phyloP scores from a whole-genome alignment of 1,284 basidiomycete genomes.

The Cerrena zonata region DNA sequence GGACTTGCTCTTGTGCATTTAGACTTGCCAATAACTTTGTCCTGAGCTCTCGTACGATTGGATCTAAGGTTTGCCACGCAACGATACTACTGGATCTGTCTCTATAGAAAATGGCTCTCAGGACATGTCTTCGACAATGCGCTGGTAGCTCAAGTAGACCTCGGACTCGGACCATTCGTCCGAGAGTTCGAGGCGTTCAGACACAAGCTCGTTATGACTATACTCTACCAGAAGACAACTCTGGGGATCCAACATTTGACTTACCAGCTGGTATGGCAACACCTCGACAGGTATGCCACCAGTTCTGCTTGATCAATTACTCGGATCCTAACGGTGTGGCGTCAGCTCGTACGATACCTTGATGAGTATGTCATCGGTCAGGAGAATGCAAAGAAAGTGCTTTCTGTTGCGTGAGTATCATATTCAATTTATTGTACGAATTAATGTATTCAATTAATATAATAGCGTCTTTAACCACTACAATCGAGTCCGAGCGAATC shows the following conservation, averaged over 20 bases:
- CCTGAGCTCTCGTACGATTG: too few species aligned
- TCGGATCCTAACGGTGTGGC: neutral
- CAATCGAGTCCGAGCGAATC: conserved; percentile 69
- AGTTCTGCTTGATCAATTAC: neutral
- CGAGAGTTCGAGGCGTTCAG: conserved; percentile 24
- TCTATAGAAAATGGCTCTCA: neutral
- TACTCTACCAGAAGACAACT: conserved; percentile 27
- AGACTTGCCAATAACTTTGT: too few species aligned
- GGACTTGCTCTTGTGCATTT: neutral
- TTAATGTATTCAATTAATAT: conserved; percentile 9
- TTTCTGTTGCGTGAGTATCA: conserved; percentile 53
- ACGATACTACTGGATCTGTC: too few species aligned
- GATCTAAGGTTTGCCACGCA: too few species aligned
- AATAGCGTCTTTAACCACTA: conserved; percentile 90
- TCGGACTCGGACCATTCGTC: neutral
- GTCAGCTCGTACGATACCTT: conserved; percentile 78
- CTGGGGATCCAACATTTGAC: conserved; percentile 19
- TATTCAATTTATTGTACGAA: neutral
- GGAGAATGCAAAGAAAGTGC: conserved; percentile 84
- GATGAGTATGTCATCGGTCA: conserved; percentile 91
- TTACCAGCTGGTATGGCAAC: conserved; percentile 51
- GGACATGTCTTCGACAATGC: neutral
- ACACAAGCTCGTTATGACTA: conserved; percentile 43
- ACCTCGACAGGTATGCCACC: conserved; percentile 55
- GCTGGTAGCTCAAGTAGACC: neutral